Evolutionary conservation across 768 basidiomycete species (phyloP), one percentile per base, ranked within the genome.

Genomic region (Suillus plorans): DNA sequence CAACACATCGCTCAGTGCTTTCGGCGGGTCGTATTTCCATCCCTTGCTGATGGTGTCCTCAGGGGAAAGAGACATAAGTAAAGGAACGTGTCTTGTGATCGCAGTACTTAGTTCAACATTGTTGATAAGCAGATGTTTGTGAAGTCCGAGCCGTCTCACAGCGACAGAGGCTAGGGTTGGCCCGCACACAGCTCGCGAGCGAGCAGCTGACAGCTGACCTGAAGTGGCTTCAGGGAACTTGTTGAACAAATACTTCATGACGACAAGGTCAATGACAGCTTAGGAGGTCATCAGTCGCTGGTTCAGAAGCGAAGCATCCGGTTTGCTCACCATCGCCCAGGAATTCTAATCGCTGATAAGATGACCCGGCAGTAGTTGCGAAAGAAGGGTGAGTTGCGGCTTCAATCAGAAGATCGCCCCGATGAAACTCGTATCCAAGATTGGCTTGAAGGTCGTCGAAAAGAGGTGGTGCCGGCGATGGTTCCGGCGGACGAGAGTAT

Each of bases 381-480:
- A 91, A 91, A 0, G 92, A 93, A 0, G 94, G 90, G 72, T 97
- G 95, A 0, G 92, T 94, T n/a, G 94, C 76, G 10, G 94, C 93
- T 76, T 94, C 89, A 9, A 90, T 70, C 3, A 96, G 76, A 18
- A 92, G 74, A 57, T 83, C 80, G n/a, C 84, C 82, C 22, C 82
- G 79, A 63, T 82, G 80, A 73, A 95, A 94, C 28, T 78, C 76
- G 69, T 96, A 95, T 1, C 90, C 89, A 50, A 96, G 79, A 28
- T 69, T 76, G 34, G 85, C 81, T 73, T 95, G 86, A 62, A 96
- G 71, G 7, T 75, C 75, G 2, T 70, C 67, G 70, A 91, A 88
- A 49, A 89, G 75, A 0, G 79, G 69, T 0, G 87, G 77, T 20
- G 81, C 74, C 0, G 77, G 73, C 6, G 79, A 76, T 2, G 71